These are phyloP conservation scores for Cladosporium sp. DNA, from an alignment of 2,329 filamentous ascomycete species.

Conservation along the genomic window DNA sequence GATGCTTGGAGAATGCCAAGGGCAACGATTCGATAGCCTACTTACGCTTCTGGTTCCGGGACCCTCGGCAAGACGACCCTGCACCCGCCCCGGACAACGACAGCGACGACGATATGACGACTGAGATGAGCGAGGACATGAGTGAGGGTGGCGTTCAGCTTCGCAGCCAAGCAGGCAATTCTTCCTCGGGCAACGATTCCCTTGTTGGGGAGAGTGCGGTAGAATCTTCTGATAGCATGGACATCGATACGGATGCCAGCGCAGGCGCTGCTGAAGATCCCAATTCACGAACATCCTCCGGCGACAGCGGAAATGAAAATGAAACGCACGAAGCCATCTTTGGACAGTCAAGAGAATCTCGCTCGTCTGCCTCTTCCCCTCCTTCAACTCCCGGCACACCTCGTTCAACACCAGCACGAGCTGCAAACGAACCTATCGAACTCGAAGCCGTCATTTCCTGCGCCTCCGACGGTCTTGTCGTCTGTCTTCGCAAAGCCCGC, in stretches of 20 bases:
- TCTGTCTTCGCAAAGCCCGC: slow-evolving; percentile 69
- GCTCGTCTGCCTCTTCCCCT: slow-evolving; percentile 33
- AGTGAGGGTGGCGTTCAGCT: slow-evolving; percentile 47
- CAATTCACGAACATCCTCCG: slow-evolving; percentile 40
- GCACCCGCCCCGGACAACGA: slow-evolving; percentile 33
- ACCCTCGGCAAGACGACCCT: slow-evolving; percentile 55
- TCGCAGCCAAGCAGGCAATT: slow-evolving; percentile 29
- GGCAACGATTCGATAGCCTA: slow-evolving; percentile 89
- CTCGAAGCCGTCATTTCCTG: slow-evolving; percentile 88
- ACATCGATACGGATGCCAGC: slow-evolving; percentile 13
- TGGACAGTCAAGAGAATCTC: slow-evolving; percentile 34
- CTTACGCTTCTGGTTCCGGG: slow-evolving; percentile 76
- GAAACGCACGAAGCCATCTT: slow-evolving; percentile 42
- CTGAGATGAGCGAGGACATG: slow-evolving; percentile 44
- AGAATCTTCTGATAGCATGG: slow-evolving; percentile 11
- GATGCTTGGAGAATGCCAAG: slow-evolving; percentile 78
- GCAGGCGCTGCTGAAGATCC: slow-evolving; percentile 13
- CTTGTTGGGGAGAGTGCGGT: slow-evolving; percentile 25
- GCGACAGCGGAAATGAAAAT: slow-evolving; percentile 39
- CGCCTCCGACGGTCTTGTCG: slow-evolving; percentile 80
- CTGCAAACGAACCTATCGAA: slow-evolving; percentile 51
- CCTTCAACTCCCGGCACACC: slow-evolving; percentile 26
- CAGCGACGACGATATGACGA: slow-evolving; percentile 44
- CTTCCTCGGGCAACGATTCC: background rate
- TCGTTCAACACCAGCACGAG: slow-evolving; percentile 18